Percentiles rank a stretch among this genome's conserved stretches.
Conservation (phyloP, 176 grass and related monocot genomes). For the Carex cristatella region DNA sequence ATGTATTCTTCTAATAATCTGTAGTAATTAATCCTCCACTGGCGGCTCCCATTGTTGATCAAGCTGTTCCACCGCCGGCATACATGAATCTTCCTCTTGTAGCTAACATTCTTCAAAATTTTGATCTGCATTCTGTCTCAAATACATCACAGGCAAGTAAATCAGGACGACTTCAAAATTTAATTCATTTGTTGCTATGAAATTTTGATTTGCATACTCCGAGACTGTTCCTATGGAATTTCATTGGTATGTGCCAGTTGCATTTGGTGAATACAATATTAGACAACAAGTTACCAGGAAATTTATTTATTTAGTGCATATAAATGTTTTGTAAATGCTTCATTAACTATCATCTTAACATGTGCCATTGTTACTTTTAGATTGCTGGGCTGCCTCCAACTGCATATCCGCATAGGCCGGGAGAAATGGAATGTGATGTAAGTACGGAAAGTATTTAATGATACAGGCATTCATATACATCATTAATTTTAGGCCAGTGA, state of each 20-base stretch:
- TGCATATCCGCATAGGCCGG: constrained; percentile 80
- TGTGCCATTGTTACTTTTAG: neutral
- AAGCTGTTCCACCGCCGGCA: constrained; percentile 34
- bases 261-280: neutral
- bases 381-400: constrained; percentile 39
- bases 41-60: constrained; percentile 30
- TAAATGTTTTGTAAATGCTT: neutral
- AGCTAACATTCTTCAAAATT: constrained; percentile 46
- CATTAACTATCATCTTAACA: neutral
- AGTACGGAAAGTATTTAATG: neutral
- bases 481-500: neutral
- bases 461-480: neutral
- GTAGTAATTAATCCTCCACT: constrained; percentile 54
- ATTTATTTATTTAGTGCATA: neutral
- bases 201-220: too few relatives aligned
- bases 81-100: constrained; percentile 40
- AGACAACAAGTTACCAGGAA: neutral
- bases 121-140: constrained; percentile 41
- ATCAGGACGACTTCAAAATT: neutral
- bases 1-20: constrained; percentile 10
- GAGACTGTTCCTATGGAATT: neutral
- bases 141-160: constrained; percentile 34
- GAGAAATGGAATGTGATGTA: constrained; percentile 93
- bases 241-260: neutral
- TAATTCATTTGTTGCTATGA: neutral